Base-by-base conservation (phyloP, 257 asterid species). In the Nicotiana tabacum region DNA sequence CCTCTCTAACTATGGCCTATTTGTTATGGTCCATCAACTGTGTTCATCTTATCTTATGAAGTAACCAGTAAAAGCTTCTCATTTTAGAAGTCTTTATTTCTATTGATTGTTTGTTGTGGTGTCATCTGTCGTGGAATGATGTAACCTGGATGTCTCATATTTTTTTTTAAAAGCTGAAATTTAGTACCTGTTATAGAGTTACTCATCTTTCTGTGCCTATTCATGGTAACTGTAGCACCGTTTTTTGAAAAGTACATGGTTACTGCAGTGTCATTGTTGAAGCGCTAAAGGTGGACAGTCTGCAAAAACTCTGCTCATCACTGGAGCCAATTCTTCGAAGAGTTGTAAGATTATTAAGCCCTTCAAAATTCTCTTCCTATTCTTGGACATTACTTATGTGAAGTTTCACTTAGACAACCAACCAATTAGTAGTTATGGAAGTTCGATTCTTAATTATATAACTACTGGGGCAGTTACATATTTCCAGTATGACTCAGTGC, bases 271-370 rank as follows among this genome's bases (percentile, higher is more conserved):
- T 93, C 74, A 93, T 95, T 84, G 97, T 95, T 80, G 99, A 95
- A 90, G 99, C 99, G 82, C 90, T 95, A 77, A 95, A 95, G 91
- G 89, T 93, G 87, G 98, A 95, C 88, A 91, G 98, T 88, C 91
- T 95, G 85, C 99, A 95, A 86, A 95, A 95, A 85, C 97, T 95
- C 57, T 95, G 99, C 90, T 95, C 99, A 65, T 93, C 99, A 11
- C 83, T 95, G 90, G 99, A 95, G 87, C 98, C 99, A 48, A 90
- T 95, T 89, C 97, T 95, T 66, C 97, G 99, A 39, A 93, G 95
- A 93, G 99, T 95, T 84, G 99, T 95, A 93, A 95, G 98, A 87
- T 83, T 77, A 18, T 60, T 32, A 57, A 79, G 65, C 83, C 83
- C 80, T 58, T 57, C 17, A 62, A 55, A 48, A 37, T 35, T 67